phyloP scores from a whole-genome alignment of 208 protist species.

The Zelonia costaricensis region DNA sequence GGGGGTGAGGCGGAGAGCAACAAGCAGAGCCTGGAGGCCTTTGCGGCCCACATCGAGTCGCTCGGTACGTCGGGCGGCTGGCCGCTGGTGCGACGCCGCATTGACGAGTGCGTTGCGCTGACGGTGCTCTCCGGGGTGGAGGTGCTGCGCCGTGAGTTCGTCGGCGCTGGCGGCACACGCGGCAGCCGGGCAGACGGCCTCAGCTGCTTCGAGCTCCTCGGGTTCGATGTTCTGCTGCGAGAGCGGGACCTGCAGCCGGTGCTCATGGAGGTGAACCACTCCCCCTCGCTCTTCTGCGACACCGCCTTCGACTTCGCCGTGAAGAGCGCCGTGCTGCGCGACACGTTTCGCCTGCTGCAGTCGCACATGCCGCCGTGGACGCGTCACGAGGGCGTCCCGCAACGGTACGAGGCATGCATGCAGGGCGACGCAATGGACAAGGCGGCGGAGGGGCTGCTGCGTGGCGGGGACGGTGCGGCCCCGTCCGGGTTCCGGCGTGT shows the following conservation, averaged over 20 bases:
- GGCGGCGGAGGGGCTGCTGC: constrained; percentile 8
- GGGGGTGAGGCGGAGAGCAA: constrained; percentile 10
- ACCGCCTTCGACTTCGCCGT: constrained; percentile 75
- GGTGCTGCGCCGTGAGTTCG: constrained; percentile 72
- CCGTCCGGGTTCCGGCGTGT: constrained; percentile 25
- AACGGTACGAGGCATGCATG: constrained; percentile 16
- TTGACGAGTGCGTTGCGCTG: constrained; percentile 76
- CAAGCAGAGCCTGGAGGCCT: constrained; percentile 18
- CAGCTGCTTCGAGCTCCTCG: constrained; percentile 90
- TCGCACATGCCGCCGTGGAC: constrained; percentile 36
- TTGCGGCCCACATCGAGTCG: constrained; percentile 30
- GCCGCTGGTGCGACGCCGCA: constrained; percentile 47
- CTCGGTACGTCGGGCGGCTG: constrained; percentile 29
- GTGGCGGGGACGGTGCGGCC: background rate
- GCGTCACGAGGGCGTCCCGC: constrained; percentile 2
- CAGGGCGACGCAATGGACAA: background rate
- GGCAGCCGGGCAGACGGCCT: constrained; percentile 48
- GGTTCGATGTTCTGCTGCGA: constrained; percentile 86
- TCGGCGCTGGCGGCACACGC: constrained; percentile 48
- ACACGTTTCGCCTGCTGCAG: constrained; percentile 65
- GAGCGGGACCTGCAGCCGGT: constrained; percentile 49
- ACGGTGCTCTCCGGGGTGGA: constrained; percentile 86
- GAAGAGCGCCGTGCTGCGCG: constrained; percentile 72
- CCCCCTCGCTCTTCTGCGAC: constrained; percentile 87
- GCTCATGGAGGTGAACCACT: constrained; percentile 93